Percentiles rank a stretch among this genome's conserved stretches.
phyloP scores from a whole-genome alignment of 1,284 basidiomycete species.

The Sutorius eximius region DNA sequence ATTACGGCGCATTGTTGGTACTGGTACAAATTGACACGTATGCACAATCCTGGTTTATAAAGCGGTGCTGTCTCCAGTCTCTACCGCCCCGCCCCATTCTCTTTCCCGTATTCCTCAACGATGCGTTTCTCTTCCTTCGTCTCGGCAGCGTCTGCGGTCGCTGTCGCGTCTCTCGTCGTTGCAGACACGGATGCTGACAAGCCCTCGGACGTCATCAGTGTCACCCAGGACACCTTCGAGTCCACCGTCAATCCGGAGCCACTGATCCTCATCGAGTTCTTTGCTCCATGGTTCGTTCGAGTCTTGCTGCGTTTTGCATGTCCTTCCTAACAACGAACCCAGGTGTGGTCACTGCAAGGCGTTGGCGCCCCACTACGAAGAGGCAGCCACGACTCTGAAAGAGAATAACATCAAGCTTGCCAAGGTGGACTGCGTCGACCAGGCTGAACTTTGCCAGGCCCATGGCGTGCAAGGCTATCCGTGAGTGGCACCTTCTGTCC shows the following conservation, averaged over 20 bases:
- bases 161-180: slow-evolving; percentile 53
- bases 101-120: slow-evolving; percentile 18
- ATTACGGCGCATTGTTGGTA: background rate
- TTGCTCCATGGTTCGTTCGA: slow-evolving; percentile 76
- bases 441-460: slow-evolving; percentile 82
- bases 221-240: slow-evolving; percentile 75
- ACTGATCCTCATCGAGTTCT: slow-evolving; percentile 94
- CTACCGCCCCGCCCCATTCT: background rate
- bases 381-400: slow-evolving; percentile 92
- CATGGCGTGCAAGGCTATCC: slow-evolving; percentile 92
- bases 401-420: slow-evolving; percentile 88
- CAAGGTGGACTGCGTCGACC: slow-evolving; percentile 93
- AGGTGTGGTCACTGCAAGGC: slow-evolving; percentile 94
- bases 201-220: slow-evolving; percentile 79
- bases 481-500: slow-evolving; percentile 47
- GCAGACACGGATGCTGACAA: slow-evolving; percentile 56
- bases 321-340: background rate
- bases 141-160: slow-evolving; percentile 52
- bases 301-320: background rate
- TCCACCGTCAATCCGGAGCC: slow-evolving; percentile 67
- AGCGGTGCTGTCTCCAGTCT: background rate
- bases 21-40: slow-evolving; percentile 34
- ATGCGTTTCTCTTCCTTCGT: slow-evolving; percentile 68
- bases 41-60: slow-evolving; percentile 25
- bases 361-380: slow-evolving; percentile 92